phyloP scores from a whole-genome alignment of 148 eudicot genomes.

The Nepenthes mirabilis region DNA sequence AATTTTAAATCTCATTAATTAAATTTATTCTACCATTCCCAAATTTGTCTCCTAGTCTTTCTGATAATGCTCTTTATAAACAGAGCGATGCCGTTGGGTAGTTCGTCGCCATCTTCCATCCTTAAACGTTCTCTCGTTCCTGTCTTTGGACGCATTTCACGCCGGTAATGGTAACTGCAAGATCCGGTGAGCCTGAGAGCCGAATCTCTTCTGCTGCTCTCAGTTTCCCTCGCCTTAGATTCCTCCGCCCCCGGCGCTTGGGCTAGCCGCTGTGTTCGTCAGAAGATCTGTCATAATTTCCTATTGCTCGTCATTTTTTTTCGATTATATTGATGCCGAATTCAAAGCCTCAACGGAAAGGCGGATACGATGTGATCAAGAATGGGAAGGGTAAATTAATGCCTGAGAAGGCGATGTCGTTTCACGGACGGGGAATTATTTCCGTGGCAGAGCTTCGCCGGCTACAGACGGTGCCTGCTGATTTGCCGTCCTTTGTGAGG shows the following conservation, averaged over 20 bases:
- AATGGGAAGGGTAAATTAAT: not conserved
- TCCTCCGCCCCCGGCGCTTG: not conserved
- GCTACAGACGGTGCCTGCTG: conserved; percentile 41
- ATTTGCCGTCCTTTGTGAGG: conserved; percentile 10
- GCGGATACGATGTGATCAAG: not conserved
- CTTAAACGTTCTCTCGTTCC: too few species aligned
- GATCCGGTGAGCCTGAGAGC: not conserved
- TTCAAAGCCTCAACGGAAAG: not conserved
- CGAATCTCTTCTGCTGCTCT: not conserved
- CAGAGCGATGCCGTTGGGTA: too few species aligned
- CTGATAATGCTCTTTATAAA: too few species aligned
- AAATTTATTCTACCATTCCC: too few species aligned
- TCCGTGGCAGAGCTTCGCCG: conserved; percentile 9
- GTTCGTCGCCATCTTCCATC: too few species aligned
- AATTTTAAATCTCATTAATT: too few species aligned
- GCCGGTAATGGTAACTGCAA: too few species aligned
- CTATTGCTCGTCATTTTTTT: not conserved
- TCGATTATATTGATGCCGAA: conserved; percentile 3
- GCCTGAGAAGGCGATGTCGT: conserved; percentile 26
- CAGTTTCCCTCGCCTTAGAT: conserved; percentile 2
- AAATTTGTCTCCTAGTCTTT: too few species aligned
- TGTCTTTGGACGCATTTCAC: too few species aligned
- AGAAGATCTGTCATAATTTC: not conserved
- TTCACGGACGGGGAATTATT: conserved; percentile 19
- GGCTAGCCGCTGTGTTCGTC: not conserved